Evolutionary conservation across 768 basidiomycete species (phyloP), one percentile per base, ranked within the genome.

Genomic region (Pisolithus marmoratus): DNA sequence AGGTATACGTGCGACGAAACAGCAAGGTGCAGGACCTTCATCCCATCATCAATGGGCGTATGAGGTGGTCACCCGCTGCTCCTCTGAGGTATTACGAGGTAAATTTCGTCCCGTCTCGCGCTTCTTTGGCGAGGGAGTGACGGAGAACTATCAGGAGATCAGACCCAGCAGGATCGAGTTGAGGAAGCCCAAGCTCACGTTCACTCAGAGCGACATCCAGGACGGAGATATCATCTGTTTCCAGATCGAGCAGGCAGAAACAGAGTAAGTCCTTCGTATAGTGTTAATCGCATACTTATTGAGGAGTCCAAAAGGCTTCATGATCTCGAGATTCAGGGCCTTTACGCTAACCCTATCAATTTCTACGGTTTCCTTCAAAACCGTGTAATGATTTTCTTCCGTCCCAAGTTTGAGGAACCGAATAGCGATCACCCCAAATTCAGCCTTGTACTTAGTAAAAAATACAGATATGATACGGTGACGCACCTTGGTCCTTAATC

Each of bases 111-210:
- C 43, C 23, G 36, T 46, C n/a, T 36, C 11, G 50, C 19, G 11
- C 41, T 5, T 22, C 29, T 9, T 46, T 20, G 23, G 27, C 23
- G 20, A n/a, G 26, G 48, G 8, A 50, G 19, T 50, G 7, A 14
- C 27, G 23, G 20, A 27, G 3, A 22, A 24, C 15, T 14, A 19
- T 8, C 52, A 94, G 90, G 96, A 99, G 85, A 98, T 99, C 72
- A 99, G 98, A 79, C 96, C 96, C 5, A 93, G 92, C 54, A 98
- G 98, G 96, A 98, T 99, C 62, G 96, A 98, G 72, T 76, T 84
- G 44, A 96, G 98, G 94, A 98, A 98, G 73, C 83, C 80, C 36
- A 97, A 97, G 71, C 71, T 84, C 51, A 94, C 96, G 1, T 97
- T 97, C 70, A 82, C 88, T 47, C 93, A 97, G 68, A 96, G 92